Conservation (phyloP, 345 rosid species). For the Euclidium syriacum region DNA sequence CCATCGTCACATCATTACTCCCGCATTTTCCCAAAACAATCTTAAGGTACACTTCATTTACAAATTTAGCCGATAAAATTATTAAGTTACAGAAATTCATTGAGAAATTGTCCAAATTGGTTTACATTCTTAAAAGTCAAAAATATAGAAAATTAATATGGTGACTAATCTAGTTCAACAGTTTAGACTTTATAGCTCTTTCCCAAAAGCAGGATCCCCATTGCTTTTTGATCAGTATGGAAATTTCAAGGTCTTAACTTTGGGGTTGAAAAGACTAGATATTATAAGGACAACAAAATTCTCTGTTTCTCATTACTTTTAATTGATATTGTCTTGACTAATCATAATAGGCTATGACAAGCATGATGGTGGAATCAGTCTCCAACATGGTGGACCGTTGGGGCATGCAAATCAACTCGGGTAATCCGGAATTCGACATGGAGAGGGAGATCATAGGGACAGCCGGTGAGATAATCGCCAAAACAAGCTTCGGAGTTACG, state of each 20-base stretch:
- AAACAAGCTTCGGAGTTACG: constrained; percentile 75
- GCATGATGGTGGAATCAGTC: constrained; percentile 78
- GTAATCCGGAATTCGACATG: constrained; percentile 52
- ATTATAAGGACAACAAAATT: no score
- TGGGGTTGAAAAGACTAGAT: constrained; percentile 2
- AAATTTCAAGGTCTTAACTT: constrained; percentile 11
- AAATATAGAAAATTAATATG: constrained; percentile 4
- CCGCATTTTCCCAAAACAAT: constrained; percentile 75
- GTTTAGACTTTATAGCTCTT: constrained; percentile 8
- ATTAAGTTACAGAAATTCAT: no score
- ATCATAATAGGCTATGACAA: constrained; percentile 54
- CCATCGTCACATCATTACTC: constrained; percentile 83
- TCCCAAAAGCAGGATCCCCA: constrained; percentile 13
- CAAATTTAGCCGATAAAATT: no score
- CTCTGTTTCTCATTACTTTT: constrained; percentile 10
- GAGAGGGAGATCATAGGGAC: constrained; percentile 60
- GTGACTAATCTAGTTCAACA: constrained; percentile 27
- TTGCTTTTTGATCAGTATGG: background rate
- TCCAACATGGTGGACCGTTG: constrained; percentile 69
- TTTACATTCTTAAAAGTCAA: constrained; percentile 12
- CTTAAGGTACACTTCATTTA: constrained; percentile 47
- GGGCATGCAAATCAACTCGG: constrained; percentile 41
- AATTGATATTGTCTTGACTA: background rate
- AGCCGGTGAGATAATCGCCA: constrained; percentile 85
- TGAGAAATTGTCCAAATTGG: no score